A percentile compares a stretch with the other conserved stretches of the same genome.
Conservation (phyloP, 768 basidiomycete genomes). For the Rhizopogon rudus region DNA sequence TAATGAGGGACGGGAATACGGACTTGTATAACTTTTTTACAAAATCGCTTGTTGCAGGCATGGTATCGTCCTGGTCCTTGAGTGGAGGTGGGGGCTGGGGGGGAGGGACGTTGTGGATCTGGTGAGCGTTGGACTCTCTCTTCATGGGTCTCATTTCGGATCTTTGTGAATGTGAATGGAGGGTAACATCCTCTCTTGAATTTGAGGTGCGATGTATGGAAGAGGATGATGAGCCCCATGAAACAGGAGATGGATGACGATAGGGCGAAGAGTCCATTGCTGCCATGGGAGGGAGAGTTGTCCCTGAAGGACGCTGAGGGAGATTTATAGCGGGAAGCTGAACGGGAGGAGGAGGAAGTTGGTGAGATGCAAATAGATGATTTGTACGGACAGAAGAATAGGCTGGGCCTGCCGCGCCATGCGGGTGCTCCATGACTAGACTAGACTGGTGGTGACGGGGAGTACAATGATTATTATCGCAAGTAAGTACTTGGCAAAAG, state of each 20-base stretch:
- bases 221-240: conserved; percentile 16
- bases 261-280: conserved; percentile 24
- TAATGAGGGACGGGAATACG: no score
- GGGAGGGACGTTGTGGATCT: conserved; percentile 16
- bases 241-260: conserved; percentile 18
- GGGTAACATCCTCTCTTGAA: conserved; percentile 38
- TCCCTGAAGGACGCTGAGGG: conserved; percentile 1
- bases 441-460: background rate
- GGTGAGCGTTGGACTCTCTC: conserved; percentile 22
- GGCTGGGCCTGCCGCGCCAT: background rate
- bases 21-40: no score
- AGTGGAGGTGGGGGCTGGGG: conserved; percentile 13
- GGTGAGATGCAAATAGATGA: background rate
- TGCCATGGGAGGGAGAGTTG: conserved; percentile 14
- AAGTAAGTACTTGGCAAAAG: conserved; percentile 11
- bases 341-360: conserved; percentile 2
- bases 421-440: conserved; percentile 1
- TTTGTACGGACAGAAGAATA: background rate
- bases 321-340: conserved; percentile 6
- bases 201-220: conserved; percentile 30
- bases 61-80: conserved; percentile 57
- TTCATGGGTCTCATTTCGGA: conserved; percentile 24
- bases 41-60: conserved; percentile 88
- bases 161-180: conserved; percentile 11
- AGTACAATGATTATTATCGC: conserved; percentile 17